Evolutionary conservation across 2,329 filamentous ascomycete genomes (phyloP), one percentile per base, ranked within the genome.

Genomic region (Daldinia sp.): DNA sequence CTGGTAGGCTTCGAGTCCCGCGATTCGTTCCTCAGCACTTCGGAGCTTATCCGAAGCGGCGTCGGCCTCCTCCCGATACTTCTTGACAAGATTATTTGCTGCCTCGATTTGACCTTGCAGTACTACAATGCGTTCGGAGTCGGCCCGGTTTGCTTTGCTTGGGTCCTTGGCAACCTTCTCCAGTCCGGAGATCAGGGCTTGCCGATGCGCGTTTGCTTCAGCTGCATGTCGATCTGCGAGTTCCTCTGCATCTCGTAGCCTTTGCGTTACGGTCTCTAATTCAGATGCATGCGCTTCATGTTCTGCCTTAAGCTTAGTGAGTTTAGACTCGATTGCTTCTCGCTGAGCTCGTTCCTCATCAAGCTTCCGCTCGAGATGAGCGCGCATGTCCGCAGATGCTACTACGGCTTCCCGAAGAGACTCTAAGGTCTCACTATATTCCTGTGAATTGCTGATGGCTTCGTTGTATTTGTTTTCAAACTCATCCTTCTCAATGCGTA

Each of bases 1-100:
- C 78, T 99, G 95, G 76, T 98, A 98, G 25, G 93, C 92, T 77
- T 99, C 95, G 3, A 99, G 85, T 5, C 95, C 95, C 4, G 95
- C 96, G 75, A 99, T 98, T 39, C 95, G 89, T 80, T 98, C 96
- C 78, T 99, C 96, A 3, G 95, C 95, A 61, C 90, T 90, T 54
- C 95, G 90, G 54, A 99, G 83, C 75, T 94, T 96, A 73, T 97
- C 93, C 0, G 93, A 90, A 2, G 94, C 93, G 23, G 84, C 80
- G 75, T 99, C 93, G 0, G 94, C 94, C 61, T 96, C 94, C 63
- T 90, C 85, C 76, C 97, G 93, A 70, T 97, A 96, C 73, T 93
- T 93, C 76, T 90, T 91, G 25, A 94, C 93, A 75, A 98, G 80
- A 1, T 83, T 83, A 71, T 92, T 96, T 13, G 94, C 91, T 41